phyloP scores from a whole-genome alignment of 2,329 filamentous ascomycete genomes.

The Fusarium abutilonis region DNA sequence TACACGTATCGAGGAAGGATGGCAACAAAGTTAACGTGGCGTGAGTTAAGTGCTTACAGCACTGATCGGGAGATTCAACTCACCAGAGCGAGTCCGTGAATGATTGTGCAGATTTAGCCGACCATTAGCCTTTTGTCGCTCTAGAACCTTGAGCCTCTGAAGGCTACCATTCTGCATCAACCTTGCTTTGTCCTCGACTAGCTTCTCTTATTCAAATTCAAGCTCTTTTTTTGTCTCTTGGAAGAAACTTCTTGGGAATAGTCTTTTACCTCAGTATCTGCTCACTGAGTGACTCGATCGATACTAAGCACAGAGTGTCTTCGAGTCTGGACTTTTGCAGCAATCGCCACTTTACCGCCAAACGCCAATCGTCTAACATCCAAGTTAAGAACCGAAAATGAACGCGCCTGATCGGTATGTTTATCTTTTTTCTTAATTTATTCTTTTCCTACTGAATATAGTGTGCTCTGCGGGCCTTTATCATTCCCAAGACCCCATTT shows the following conservation, averaged over 20 bases:
- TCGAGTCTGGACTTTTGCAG: slow-evolving; percentile 14
- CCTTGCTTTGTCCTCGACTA: slow-evolving; percentile 27
- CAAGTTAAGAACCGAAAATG: slow-evolving; percentile 51
- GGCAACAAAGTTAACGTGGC: neutral
- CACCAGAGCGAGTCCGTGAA: neutral
- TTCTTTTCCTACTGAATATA: neutral
- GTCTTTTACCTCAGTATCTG: neutral
- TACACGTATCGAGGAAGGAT: neutral
- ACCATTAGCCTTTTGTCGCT: slow-evolving; percentile 44
- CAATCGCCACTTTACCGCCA: slow-evolving; percentile 37
- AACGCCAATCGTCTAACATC: slow-evolving; percentile 15
- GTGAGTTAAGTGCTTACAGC: neutral
- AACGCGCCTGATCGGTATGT: slow-evolving; percentile 67
- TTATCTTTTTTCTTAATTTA: neutral
- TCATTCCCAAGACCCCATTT: neutral
- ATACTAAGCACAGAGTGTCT: slow-evolving; percentile 1
- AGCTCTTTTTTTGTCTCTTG: slow-evolving; percentile 13
- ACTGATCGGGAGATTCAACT: neutral
- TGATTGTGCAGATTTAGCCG: slow-evolving; percentile 40
- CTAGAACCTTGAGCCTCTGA: slow-evolving; percentile 21
- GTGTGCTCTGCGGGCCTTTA: neutral
- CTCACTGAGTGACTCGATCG: neutral
- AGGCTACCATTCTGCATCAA: slow-evolving; percentile 22
- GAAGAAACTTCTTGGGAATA: neutral
- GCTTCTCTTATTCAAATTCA: slow-evolving; percentile 3